Percentiles rank a stretch among this genome's conserved stretches.
These are phyloP conservation scores for Mariannaea sp. DNA, from an alignment of 2,329 filamentous ascomycete species.

Conservation along the genomic window DNA sequence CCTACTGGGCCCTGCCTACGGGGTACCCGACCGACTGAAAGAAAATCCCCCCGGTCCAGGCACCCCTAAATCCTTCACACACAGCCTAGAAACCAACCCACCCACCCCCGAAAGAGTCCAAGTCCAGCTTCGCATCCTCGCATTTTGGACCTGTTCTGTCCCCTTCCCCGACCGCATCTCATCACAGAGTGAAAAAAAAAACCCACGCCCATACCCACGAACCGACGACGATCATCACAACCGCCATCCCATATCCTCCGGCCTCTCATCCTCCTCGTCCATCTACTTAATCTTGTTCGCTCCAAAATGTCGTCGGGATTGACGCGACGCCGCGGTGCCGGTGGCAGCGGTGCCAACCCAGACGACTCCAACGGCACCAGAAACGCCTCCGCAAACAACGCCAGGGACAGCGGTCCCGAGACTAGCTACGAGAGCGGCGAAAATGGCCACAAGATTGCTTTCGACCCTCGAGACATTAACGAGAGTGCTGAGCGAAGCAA, in stretches of 20 bases:
- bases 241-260: constrained; percentile 16
- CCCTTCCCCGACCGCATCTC: constrained; percentile 33
- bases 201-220: not conserved
- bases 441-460: constrained; percentile 98
- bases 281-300: constrained; percentile 11
- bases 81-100: too few species aligned
- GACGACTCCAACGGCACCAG: constrained; percentile 62
- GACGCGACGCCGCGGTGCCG: constrained; percentile 71
- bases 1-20: too few species aligned
- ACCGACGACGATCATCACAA: constrained; percentile 9
- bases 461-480: constrained; percentile 94
- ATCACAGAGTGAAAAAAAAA: constrained; percentile 26
- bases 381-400: constrained; percentile 58
- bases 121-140: constrained; percentile 34
- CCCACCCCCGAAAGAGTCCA: constrained; percentile 20
- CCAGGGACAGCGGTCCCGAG: constrained; percentile 62
- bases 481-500: constrained; percentile 96
- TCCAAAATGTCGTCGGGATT: constrained; percentile 53
- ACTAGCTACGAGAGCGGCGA: constrained; percentile 91
- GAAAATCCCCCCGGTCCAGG: constrained; percentile 31
- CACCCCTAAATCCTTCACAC: constrained; percentile 39
- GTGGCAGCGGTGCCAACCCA: constrained; percentile 63
- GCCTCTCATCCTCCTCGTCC: constrained; percentile 17
- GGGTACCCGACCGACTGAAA: too few species aligned
- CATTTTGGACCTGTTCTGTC: constrained; percentile 24